phyloP scores from a whole-genome alignment of 257 asterid species.

The Capsicum chinense region DNA sequence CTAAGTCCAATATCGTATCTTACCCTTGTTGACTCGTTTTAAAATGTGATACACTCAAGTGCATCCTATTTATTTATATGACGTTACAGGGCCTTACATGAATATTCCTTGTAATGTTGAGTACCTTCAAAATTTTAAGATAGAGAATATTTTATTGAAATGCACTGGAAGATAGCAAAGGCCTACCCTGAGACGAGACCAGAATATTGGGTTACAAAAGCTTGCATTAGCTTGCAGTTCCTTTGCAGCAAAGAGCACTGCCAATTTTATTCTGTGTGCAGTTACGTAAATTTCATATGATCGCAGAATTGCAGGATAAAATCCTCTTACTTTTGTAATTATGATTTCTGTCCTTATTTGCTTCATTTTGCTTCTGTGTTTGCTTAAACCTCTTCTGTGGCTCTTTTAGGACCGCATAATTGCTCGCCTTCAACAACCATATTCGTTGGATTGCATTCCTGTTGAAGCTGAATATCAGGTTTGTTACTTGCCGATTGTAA shows the following conservation, averaged over 20 bases:
- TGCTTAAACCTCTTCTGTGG: neutral
- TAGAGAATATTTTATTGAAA: neutral
- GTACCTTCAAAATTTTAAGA: neutral
- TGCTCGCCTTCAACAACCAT: slow-evolving; percentile 99
- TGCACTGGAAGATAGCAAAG: neutral
- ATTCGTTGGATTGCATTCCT: slow-evolving; percentile 96
- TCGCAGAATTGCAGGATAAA: neutral
- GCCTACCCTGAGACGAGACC: slow-evolving; percentile 1
- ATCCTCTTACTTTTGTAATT: neutral
- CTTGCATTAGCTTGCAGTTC: neutral
- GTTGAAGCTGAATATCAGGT: slow-evolving; percentile 99
- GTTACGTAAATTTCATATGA: neutral
- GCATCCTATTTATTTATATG: neutral
- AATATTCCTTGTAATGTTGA: neutral
- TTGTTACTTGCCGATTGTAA: slow-evolving; percentile 32
- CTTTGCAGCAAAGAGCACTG: neutral
- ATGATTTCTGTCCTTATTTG: neutral
- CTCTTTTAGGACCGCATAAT: slow-evolving; percentile 81
- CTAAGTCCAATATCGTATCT: neutral
- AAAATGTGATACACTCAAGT: neutral
- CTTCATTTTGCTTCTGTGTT: neutral
- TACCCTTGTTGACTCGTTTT: neutral
- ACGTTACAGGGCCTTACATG: neutral
- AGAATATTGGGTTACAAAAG: neutral
- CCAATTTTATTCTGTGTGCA: neutral